phyloP scores from a whole-genome alignment of 2,329 filamentous ascomycete species.

The Coniochaeta hoffmannii region DNA sequence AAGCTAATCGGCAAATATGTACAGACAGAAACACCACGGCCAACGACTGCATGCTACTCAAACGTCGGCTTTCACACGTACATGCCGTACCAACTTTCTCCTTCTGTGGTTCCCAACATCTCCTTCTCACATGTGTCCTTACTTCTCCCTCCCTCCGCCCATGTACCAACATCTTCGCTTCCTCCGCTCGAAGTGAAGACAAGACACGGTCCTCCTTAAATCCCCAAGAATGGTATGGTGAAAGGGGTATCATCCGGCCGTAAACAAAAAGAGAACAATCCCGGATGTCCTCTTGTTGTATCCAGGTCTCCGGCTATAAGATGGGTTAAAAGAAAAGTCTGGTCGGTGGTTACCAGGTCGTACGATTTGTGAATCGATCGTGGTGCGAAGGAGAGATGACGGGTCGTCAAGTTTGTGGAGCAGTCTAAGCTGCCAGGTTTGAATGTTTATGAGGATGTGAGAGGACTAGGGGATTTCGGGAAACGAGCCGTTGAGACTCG shows the following conservation, averaged over 20 bases:
- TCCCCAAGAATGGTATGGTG: not conserved
- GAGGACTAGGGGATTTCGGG: not conserved
- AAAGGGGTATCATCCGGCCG: conserved; percentile 1
- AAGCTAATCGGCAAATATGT: not conserved
- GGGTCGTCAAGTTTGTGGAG: not conserved
- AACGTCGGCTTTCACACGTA: not conserved
- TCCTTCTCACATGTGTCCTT: not conserved
- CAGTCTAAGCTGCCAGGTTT: too few relatives aligned
- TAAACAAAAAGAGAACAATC: not conserved
- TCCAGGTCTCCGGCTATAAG: not conserved
- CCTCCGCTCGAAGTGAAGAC: not conserved
- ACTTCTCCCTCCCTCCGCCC: not conserved
- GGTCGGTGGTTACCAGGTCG: not conserved
- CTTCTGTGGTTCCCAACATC: not conserved
- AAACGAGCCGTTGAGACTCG: not conserved
- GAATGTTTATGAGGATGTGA: too few relatives aligned
- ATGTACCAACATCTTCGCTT: not conserved
- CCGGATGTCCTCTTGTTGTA: not conserved
- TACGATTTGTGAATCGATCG: not conserved
- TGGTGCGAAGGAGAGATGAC: not conserved
- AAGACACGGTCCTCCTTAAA: not conserved
- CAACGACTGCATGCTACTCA: not conserved
- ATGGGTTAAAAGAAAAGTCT: not conserved
- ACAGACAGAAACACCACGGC: not conserved
- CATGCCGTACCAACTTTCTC: not conserved